Conservation (phyloP, 169 alveolate species). For the Eimeria maxima region DNA sequence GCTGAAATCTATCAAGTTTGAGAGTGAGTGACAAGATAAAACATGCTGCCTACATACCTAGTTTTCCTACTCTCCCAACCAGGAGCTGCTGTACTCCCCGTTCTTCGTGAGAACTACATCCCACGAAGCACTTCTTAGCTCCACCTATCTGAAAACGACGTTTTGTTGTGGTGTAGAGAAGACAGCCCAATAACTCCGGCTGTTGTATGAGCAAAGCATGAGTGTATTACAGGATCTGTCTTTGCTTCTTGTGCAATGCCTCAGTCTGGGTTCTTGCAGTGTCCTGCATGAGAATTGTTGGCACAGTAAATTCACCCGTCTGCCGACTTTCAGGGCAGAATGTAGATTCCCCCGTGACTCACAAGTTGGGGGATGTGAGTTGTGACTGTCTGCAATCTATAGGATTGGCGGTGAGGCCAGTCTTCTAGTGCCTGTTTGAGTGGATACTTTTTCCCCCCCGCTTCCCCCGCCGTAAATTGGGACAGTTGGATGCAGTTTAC, state of each 20-base stretch:
- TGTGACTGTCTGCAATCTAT: not conserved
- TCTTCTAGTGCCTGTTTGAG: not conserved
- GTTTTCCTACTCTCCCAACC: not conserved
- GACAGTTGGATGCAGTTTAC: too few relatives aligned
- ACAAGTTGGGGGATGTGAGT: not conserved
- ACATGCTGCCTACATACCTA: not conserved
- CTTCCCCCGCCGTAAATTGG: not conserved
- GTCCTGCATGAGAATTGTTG: not conserved
- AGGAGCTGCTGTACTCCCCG: not conserved
- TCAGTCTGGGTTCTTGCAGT: not conserved
- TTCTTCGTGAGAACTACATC: not conserved
- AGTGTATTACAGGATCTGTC: not conserved
- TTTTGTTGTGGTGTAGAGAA: not conserved
- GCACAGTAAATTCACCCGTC: not conserved
- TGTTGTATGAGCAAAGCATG: not conserved
- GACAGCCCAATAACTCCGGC: not conserved
- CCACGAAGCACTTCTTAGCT: not conserved
- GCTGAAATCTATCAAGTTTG: not conserved
- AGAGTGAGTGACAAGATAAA: not conserved
- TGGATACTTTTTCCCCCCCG: not conserved
- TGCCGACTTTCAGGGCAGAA: not conserved
- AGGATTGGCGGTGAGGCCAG: not conserved
- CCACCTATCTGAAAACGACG: not conserved
- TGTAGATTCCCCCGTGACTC: not conserved
- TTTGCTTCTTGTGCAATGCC: not conserved